A percentile compares a stretch with the other conserved stretches of the same genome.
These are phyloP conservation scores for Fomitopsis pinicola DNA, from an alignment of 1,284 basidiomycete genomes.

Conservation along the genomic window DNA sequence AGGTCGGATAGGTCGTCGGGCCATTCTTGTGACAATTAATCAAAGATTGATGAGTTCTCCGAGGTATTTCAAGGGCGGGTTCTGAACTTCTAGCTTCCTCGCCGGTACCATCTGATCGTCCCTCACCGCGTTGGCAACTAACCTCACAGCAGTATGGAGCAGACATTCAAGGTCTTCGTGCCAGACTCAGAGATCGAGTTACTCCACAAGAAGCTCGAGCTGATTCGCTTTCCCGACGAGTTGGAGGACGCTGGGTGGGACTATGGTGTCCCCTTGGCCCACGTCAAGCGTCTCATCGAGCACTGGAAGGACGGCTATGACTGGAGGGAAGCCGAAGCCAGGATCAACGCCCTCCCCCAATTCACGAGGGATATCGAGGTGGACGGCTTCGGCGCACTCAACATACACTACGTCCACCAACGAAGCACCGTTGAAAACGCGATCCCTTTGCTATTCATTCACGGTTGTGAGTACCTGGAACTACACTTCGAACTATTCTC, in stretches of 20 bases:
- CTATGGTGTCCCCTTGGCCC: constrained; percentile 44
- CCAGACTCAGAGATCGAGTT: constrained; percentile 32
- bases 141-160: background rate
- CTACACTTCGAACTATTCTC: background rate
- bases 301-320: constrained; percentile 43
- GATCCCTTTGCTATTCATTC: constrained; percentile 47
- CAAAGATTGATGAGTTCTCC: too few relatives aligned
- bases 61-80: too few relatives aligned
- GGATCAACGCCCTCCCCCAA: constrained; percentile 43
- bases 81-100: too few relatives aligned
- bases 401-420: constrained; percentile 49
- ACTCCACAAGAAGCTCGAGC: constrained; percentile 37
- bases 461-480: constrained; percentile 39
- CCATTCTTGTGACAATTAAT: too few relatives aligned
- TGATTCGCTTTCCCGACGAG: constrained; percentile 42
- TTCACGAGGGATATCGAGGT: constrained; percentile 43
- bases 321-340: constrained; percentile 40
- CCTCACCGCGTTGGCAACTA: too few relatives aligned
- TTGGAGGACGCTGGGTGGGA: constrained; percentile 39
- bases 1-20: too few relatives aligned
- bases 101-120: too few relatives aligned
- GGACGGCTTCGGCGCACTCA: constrained; percentile 37
- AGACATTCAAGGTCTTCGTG: constrained; percentile 37
- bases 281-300: constrained; percentile 37
- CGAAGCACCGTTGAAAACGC: constrained; percentile 35